These are phyloP conservation scores for Chaetoceros tenuissimus DNA, from an alignment of 108 stramenopile genomes.

Conservation along the genomic window DNA sequence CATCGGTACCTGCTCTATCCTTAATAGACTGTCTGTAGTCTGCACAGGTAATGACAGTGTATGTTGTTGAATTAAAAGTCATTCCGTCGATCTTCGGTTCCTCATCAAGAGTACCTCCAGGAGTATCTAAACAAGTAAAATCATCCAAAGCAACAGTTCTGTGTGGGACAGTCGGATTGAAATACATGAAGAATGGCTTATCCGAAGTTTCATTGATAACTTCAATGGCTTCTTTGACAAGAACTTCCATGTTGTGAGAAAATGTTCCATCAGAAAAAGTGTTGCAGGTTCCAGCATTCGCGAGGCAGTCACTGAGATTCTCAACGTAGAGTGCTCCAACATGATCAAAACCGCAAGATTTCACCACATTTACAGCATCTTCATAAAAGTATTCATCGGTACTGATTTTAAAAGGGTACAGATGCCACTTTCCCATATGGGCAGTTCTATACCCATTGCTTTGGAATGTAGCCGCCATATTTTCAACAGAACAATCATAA, in stretches of 20 bases:
- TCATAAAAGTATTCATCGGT: constrained; percentile 4
- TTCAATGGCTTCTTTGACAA: constrained; percentile 11
- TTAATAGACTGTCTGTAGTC: constrained; percentile 15
- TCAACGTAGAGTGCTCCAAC: constrained; percentile 16
- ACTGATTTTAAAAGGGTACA: not conserved
- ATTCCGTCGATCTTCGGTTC: constrained; percentile 9
- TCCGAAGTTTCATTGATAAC: constrained; percentile 18
- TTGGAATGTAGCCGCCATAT: constrained; percentile 19
- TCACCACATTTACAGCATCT: constrained; percentile 1
- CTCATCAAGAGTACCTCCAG: constrained; percentile 5
- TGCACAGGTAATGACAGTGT: constrained; percentile 7
- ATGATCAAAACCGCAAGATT: constrained; percentile 10
- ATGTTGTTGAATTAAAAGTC: constrained; percentile 11
- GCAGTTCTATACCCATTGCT: constrained; percentile 18
- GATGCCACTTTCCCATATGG: constrained; percentile 28
- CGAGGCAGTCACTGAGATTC: constrained; percentile 6
- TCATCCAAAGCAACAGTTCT: constrained; percentile 15
- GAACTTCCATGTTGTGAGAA: constrained; percentile 30
- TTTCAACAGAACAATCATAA: constrained; percentile 15
- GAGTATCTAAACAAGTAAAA: constrained; percentile 16
- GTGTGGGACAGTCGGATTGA: constrained; percentile 38
- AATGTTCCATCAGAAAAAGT: constrained; percentile 3
- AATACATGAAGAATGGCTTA: constrained; percentile 33
- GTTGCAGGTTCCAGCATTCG: constrained; percentile 4
- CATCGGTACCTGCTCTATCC: constrained; percentile 2